Evolutionary conservation across 768 basidiomycete species (phyloP), one percentile per base, ranked within the genome.

Genomic region (Boletus pseudo-olivaceus): DNA sequence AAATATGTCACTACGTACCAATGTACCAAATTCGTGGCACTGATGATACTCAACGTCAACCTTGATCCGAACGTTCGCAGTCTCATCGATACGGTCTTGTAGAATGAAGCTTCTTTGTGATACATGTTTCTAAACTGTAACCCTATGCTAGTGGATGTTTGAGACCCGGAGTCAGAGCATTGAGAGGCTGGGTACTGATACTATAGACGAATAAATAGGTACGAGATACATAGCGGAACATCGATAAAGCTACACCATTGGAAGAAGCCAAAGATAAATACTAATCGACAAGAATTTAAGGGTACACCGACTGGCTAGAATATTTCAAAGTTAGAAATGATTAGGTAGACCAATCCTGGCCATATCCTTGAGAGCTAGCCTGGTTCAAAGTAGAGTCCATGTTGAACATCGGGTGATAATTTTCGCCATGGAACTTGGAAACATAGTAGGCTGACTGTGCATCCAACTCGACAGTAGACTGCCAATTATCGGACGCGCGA

Each of bases 211-310:
- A 57, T 34, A 58, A 51, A 19, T 43, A 44, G 0, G 34, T 39
- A 47, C 2, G 40, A 33, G n/a, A 60, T 49, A 52, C 41, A 53
- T 11, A 15, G 5, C 2, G 12, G 29, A 33, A 38, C 37, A 27
- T 42, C 1, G 15, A 10, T 55, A 55, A 30, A n/a, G 52, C 43
- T 63, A 63, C 57, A 62, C 26, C 2, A 4, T 39, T 29, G 26
- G 7, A 39, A 20, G 30, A 33, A 32, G 23, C 20, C n/a, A 12
- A 30, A 29, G 5, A 19, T 20, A 32, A 7, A 19, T 23, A 23
- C 23, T 23, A 23, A 23, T 17, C 6, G 19, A 9, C n/a, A 19
- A 30, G 6, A 30, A 33, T 5, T 8, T 43, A 27, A 11, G 4
- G 46, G 9, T 43, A 61, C 56, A 49, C 19, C 7, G 26, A n/a